Base-by-base conservation (phyloP, 192 early-diverging fungal genomes). In the Coemansia sp. region DNA sequence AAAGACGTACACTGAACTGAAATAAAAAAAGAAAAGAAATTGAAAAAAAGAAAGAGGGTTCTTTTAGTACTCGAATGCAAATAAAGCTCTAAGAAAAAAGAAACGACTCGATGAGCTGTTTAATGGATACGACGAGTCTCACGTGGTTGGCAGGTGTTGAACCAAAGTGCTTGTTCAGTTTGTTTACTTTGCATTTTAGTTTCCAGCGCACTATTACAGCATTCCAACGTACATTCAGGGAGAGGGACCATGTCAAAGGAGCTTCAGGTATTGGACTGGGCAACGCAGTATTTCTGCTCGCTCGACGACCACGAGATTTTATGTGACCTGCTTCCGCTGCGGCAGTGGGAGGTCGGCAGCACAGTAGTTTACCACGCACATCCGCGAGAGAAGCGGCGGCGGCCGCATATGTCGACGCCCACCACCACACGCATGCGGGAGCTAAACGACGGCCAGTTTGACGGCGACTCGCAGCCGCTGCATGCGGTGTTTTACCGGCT, bases 201-300 rank as follows among this genome's bases (percentile, higher is more conserved):
- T 62, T 48, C 25, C 14, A 14, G 10, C 22, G 7, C 11, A 56
- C 41, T 43, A 43, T 43, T 12, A 11, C 41, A 43, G 6, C 29
- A 7, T 32, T 6, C 29, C 29, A 32, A 32, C 29, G 7, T 32
- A 6, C 29, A 32, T 32, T 32, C 29, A 32, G 29, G 29, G 29
- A 32, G 29, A 32, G 29, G 29, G 29, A 32, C 32, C n/a, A 53
- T 53, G 51, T 21, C 51, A 24, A 25, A 53, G 10, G 51, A 53
- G 23, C 51, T 53, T 48, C 2, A 60, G 23, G 48, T 79, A n/a
- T 41, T 74, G 29, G 68, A 73, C 43, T 79, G 76, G 76, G 71
- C 72, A 29, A 62, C 58, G 23, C 64, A 79, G 64, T 74, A 63
- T 49, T 79, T 53, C 56, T 70, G 76, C 62, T 47, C 67, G 4